Evolutionary conservation across 495 filamentous ascomycete species (phyloP).

Genomic region (Penicillium salamii): DNA sequence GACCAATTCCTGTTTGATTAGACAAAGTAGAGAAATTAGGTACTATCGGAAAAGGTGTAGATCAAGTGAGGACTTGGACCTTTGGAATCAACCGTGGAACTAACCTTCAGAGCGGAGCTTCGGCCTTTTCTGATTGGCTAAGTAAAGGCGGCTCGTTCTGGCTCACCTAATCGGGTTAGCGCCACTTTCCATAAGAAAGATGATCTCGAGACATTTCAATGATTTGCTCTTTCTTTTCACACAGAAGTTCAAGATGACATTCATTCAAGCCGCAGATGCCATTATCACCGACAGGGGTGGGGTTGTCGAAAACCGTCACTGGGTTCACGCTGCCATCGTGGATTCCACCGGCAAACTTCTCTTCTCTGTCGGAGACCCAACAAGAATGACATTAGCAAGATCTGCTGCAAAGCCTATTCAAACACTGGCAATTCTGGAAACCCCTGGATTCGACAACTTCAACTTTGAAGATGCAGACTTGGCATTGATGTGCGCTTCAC

Average conservation of each 20-base stretch:
- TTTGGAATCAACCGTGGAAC: no score
- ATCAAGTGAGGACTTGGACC: no score
- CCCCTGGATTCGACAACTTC: conserved; percentile 28
- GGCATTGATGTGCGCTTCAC: conserved; percentile 44
- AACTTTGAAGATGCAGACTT: conserved; percentile 36
- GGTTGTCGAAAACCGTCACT: conserved; percentile 37
- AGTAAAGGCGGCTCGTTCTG: background rate
- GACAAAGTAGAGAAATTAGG: no score
- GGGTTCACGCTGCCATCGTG: conserved; percentile 35
- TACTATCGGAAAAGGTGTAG: no score
- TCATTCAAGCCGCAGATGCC: background rate
- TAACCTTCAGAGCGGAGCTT: no score
- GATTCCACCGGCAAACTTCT: conserved; percentile 31
- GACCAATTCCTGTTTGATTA: no score
- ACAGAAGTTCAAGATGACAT: background rate
- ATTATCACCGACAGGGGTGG: conserved; percentile 3
- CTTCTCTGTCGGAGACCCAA: conserved; percentile 34
- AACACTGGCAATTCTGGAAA: conserved; percentile 34
- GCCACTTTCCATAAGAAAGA: background rate
- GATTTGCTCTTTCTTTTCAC: background rate
- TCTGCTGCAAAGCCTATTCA: conserved; percentile 44
- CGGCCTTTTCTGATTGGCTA: background rate
- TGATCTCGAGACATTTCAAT: background rate
- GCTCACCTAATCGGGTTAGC: background rate
- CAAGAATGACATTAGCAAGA: conserved; percentile 34